These are phyloP conservation scores for Solanum chaucha DNA, from an alignment of 257 asterid species.

Conservation along the genomic window DNA sequence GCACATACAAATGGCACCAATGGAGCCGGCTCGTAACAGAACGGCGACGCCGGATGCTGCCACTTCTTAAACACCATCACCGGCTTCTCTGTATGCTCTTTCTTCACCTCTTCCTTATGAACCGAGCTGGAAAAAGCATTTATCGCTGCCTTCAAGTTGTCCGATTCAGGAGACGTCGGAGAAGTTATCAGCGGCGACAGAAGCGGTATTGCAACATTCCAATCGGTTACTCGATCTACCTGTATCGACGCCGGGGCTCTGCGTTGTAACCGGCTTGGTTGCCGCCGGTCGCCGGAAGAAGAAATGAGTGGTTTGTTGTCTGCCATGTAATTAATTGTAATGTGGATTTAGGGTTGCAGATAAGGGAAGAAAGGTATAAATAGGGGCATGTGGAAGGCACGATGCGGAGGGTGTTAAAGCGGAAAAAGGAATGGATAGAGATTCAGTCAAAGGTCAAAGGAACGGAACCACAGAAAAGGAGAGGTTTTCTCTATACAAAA, in stretches of 20 bases:
- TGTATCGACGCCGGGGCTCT: conserved; percentile 66
- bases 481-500: neutral
- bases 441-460: conserved; percentile 34
- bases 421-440: neutral
- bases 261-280: conserved; percentile 44
- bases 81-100: conserved; percentile 17
- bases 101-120: conserved; percentile 6
- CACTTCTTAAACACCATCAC: conserved; percentile 29
- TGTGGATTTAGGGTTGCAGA: neutral
- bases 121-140: conserved; percentile 2
- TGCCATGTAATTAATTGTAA: neutral
- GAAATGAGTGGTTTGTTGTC: neutral
- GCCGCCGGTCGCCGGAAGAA: conserved; percentile 15
- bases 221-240: conserved; percentile 36
- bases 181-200: conserved; percentile 53
- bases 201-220: conserved; percentile 74
- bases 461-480: neutral
- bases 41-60: conserved; percentile 72
- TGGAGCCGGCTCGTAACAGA: conserved; percentile 39
- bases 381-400: neutral
- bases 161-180: conserved; percentile 31
- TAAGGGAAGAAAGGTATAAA: conserved; percentile 9
- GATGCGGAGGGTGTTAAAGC: neutral
- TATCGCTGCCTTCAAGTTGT: conserved; percentile 20
- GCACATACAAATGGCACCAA: conserved; percentile 40